Evolutionary conservation across 257 asterid genomes (phyloP), one percentile per base, ranked within the genome.

Genomic region (Leptodermis oblonga): DNA sequence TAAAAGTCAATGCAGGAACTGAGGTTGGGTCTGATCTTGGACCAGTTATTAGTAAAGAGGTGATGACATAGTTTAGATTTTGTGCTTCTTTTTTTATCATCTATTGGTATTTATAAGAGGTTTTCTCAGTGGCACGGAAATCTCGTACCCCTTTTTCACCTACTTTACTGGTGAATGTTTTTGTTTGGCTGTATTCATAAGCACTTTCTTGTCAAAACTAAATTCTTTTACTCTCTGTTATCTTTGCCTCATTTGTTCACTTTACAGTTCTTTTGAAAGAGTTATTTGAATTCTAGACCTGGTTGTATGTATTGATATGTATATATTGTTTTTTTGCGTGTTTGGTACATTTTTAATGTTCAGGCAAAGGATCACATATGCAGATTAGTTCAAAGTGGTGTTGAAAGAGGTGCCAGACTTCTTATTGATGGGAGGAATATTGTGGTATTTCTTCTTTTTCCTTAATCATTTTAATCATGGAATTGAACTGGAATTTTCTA

Each of bases 11-110:
- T 77, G 82, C 82, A 9, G 86, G 86, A 71, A 79, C 78, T 25
- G 84, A 82, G 72, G 79, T 79, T 76, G 82, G 82, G 49, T 68
- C 81, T 26, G 84, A 82, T 62, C 68, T 82, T 53, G 86, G 86
- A 61, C 84, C 86, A 2, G 78, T 82, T 71, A 79, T 76, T 45
- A 76, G 84, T 67, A 77, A 77, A 76, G 82, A 79, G 84, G 86
- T 82, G 37, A 74, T 31, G 62, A 46, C 43, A 49, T 69, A 39
- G 30, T 56, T 67, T 41, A 17, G 46, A 68, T 63, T 41, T 26
- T 60, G 18, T 62, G 28, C 12, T 30, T 62, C n/a, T 13, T 1
- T 52, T n/a, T 20, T 15, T 13, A 18, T 71, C 18, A 36, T 63
- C 52, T 64, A 41, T 18, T n/a, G 1, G 69, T 46, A 59, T 26